Conservation (phyloP, 495 filamentous ascomycete genomes). For the Aspergillus cristatus region DNA sequence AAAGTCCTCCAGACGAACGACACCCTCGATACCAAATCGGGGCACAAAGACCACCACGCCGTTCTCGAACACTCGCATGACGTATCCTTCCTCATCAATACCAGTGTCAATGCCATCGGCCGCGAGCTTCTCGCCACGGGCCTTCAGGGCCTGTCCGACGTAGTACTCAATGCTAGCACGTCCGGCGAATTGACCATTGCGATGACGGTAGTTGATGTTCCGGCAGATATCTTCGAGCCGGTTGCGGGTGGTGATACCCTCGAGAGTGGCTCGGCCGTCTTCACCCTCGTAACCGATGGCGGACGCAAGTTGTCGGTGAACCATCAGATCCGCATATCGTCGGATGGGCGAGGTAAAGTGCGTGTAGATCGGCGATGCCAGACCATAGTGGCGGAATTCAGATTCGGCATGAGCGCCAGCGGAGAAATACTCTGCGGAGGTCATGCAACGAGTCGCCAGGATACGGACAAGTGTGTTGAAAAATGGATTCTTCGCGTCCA, state of each 20-base stretch:
- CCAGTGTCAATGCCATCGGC: slow-evolving; percentile 25
- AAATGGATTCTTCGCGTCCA: slow-evolving; percentile 79
- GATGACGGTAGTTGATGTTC: slow-evolving; percentile 95
- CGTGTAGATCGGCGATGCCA: slow-evolving; percentile 94
- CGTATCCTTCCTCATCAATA: slow-evolving; percentile 79
- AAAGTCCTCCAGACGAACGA: slow-evolving; percentile 79
- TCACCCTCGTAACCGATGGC: slow-evolving; percentile 81
- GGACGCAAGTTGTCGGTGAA: slow-evolving; percentile 87
- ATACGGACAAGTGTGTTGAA: slow-evolving; percentile 98
- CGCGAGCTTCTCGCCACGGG: slow-evolving; percentile 51
- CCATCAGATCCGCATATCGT: slow-evolving; percentile 89
- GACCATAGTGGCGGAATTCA: slow-evolving; percentile 93
- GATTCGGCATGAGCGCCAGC: slow-evolving; percentile 83
- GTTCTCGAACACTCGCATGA: slow-evolving; percentile 95
- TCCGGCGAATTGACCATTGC: slow-evolving; percentile 92
- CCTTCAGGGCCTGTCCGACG: slow-evolving; percentile 90
- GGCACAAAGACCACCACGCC: slow-evolving; percentile 95
- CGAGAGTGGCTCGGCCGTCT: slow-evolving; percentile 50
- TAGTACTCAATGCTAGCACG: slow-evolving; percentile 93
- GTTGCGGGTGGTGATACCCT: slow-evolving; percentile 59
- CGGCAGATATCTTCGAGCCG: slow-evolving; percentile 89
- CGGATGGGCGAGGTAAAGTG: slow-evolving; percentile 97
- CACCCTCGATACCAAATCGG: slow-evolving; percentile 85
- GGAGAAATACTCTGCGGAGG: slow-evolving; percentile 96
- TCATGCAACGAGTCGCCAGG: slow-evolving; percentile 97